Evolutionary conservation across 2,329 filamentous ascomycete genomes (phyloP).

Genomic region (Trichoderma brevicompactum): DNA sequence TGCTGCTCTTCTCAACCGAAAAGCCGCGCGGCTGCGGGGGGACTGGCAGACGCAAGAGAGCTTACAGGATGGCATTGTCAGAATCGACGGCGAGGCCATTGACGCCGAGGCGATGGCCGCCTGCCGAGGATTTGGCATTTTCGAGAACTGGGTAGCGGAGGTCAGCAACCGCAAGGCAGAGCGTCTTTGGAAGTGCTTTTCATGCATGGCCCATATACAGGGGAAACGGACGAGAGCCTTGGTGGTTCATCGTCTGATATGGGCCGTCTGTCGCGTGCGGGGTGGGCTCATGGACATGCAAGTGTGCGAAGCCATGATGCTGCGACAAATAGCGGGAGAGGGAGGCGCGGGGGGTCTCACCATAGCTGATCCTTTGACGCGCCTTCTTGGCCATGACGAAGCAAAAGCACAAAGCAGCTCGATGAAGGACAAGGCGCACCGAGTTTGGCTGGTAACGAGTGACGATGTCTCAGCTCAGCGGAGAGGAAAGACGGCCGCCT

Average conservation of each 20-base stretch:
- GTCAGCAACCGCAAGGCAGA: not conserved
- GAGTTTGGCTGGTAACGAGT: conserved; percentile 21
- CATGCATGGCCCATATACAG: not conserved
- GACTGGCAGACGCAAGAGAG: conserved; percentile 27
- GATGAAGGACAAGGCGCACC: conserved; percentile 3
- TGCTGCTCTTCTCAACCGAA: not conserved
- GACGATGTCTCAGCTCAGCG: conserved; percentile 12
- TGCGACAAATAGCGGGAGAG: conserved; percentile 9
- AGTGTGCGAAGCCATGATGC: not conserved
- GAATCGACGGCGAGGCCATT: conserved; percentile 91
- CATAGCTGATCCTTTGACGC: conserved; percentile 72
- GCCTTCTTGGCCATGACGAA: conserved; percentile 66
- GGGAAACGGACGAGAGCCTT: not conserved
- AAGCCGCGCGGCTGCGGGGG: conserved; percentile 24
- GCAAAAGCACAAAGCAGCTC: conserved; percentile 18
- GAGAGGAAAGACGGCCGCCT: conserved; percentile 5
- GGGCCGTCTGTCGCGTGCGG: conserved; percentile 28
- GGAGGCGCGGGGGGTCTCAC: conserved; percentile 46
- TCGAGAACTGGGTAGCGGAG: conserved; percentile 55
- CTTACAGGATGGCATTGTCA: conserved; percentile 84
- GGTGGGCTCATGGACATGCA: conserved; percentile 20
- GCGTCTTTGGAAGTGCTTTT: not conserved
- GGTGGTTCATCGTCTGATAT: conserved; percentile 16
- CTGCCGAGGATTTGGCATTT: conserved; percentile 61
- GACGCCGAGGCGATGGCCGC: conserved; percentile 90